A percentile compares a stretch with the other conserved stretches of the same genome.
These are phyloP conservation scores for Debaryomycetaceae sp. DNA, from an alignment of 1,139 yeast genomes.

Conservation along the genomic window DNA sequence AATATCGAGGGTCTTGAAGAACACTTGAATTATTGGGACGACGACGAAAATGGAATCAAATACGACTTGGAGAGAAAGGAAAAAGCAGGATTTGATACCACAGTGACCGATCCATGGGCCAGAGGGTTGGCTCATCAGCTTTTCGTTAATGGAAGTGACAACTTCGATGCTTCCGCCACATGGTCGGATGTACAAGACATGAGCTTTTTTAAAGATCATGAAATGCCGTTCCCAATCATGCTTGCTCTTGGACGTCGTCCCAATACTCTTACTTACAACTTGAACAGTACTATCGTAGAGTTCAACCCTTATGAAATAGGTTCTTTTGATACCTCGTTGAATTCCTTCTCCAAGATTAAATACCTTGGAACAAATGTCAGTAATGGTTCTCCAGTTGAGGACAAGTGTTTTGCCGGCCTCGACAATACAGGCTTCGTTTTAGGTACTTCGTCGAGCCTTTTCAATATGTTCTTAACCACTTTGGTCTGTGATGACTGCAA, in stretches of 20 bases:
- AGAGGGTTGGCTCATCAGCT: slow-evolving; percentile 40
- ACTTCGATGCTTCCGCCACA: slow-evolving; percentile 22
- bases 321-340: slow-evolving; percentile 38
- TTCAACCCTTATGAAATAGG: slow-evolving; percentile 44
- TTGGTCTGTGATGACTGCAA: slow-evolving; percentile 46
- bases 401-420: slow-evolving; percentile 58
- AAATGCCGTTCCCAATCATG: slow-evolving; percentile 41
- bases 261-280: slow-evolving; percentile 26
- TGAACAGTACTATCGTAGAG: slow-evolving; percentile 39
- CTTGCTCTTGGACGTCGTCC: slow-evolving; percentile 37
- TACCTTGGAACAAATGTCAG: slow-evolving; percentile 33
- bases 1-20: slow-evolving; percentile 23
- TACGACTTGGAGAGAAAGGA: slow-evolving; percentile 26
- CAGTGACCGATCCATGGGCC: slow-evolving; percentile 37
- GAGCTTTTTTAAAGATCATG: slow-evolving; percentile 25
- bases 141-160: slow-evolving; percentile 22
- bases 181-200: slow-evolving; percentile 33
- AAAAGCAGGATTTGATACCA: slow-evolving; percentile 29
- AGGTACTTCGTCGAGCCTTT: slow-evolving; percentile 78
- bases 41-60: slow-evolving; percentile 20
- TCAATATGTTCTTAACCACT: slow-evolving; percentile 64
- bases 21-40: slow-evolving; percentile 30
- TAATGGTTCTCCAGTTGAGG: slow-evolving; percentile 26
- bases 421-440: slow-evolving; percentile 76
- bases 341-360: slow-evolving; percentile 33